These are phyloP conservation scores for Talaromyces thailandensis DNA, from an alignment of 495 filamentous ascomycete species.

Conservation along the genomic window DNA sequence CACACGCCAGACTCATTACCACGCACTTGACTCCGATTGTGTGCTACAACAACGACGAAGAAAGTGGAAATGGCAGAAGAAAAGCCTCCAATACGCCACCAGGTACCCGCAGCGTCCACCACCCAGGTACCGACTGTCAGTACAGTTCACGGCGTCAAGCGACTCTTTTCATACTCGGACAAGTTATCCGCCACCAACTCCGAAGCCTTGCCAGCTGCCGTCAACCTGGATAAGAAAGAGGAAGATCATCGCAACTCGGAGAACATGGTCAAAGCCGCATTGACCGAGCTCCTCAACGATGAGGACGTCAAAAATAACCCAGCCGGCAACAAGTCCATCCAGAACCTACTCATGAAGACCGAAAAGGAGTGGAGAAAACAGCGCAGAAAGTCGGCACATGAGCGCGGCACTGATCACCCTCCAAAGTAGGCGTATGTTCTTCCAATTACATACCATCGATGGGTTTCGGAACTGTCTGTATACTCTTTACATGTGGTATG, in stretches of 20 bases:
- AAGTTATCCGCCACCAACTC: neutral
- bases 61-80: neutral
- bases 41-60: neutral
- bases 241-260: neutral
- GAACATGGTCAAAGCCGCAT: neutral
- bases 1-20: neutral
- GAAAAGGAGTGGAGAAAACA: neutral
- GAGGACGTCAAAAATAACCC: constrained; percentile 1
- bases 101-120: neutral
- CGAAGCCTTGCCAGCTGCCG: neutral
- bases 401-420: neutral
- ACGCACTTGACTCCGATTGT: neutral
- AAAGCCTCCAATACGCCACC: neutral
- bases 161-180: neutral
- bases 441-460: neutral
- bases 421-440: neutral
- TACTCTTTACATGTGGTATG: neutral
- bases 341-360: constrained; percentile 3
- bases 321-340: neutral
- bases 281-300: constrained; percentile 1
- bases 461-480: neutral
- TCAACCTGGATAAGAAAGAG: neutral
- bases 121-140: neutral
- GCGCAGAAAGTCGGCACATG: neutral
- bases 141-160: neutral